Evolutionary conservation across 2,329 filamentous ascomycete genomes (phyloP).

Genomic region (Celoporthe dispersa): DNA sequence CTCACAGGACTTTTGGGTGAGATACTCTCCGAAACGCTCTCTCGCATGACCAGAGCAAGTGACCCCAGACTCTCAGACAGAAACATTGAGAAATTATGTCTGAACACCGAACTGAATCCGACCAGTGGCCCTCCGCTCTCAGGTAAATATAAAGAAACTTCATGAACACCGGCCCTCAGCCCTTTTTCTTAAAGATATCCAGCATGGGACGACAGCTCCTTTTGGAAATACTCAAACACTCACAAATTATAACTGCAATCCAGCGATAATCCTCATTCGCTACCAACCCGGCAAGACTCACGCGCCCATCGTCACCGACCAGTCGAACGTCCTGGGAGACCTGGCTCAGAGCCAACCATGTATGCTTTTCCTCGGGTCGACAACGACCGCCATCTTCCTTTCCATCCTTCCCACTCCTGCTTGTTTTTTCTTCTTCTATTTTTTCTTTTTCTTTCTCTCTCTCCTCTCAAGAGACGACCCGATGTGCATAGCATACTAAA

Average conservation of each 20-base stretch:
- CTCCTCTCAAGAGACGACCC: too few relatives aligned
- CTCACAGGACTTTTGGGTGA: not conserved
- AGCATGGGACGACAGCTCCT: not conserved
- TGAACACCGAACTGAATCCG: not conserved
- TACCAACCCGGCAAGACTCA: not conserved
- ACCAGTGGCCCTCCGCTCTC: not conserved
- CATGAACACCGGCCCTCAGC: too few relatives aligned
- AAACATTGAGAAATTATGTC: not conserved
- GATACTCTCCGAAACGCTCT: too few relatives aligned
- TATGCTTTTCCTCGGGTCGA: not conserved
- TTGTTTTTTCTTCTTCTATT: too few relatives aligned
- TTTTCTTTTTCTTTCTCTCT: too few relatives aligned
- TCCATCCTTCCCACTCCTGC: too few relatives aligned
- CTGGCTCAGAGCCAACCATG: not conserved
- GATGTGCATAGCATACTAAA: too few relatives aligned
- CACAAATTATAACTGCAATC: not conserved
- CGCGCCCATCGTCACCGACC: not conserved
- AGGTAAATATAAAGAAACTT: not conserved
- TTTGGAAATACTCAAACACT: not conserved
- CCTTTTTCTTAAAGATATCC: not conserved
- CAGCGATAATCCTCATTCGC: not conserved
- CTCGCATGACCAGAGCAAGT: not conserved
- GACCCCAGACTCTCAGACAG: too few relatives aligned
- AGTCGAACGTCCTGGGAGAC: not conserved
- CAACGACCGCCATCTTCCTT: too few relatives aligned